Conservation (phyloP, 345 rosid genomes). For the Turritis glabra region DNA sequence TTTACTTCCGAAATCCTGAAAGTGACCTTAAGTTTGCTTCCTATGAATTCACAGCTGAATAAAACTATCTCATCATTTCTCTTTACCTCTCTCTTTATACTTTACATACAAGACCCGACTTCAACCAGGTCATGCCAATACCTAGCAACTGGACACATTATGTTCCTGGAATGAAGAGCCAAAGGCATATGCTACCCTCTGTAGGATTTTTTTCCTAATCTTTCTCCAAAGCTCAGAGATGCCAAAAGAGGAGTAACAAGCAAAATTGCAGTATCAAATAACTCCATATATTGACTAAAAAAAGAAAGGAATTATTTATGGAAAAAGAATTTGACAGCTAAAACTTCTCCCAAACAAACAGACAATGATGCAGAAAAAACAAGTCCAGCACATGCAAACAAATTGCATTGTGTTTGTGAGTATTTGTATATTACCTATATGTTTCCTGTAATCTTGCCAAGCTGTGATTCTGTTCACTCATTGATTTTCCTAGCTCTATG, state of each 20-base stretch:
- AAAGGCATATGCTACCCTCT: background rate
- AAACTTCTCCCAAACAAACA: conserved; percentile 2
- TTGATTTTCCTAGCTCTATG: conserved; percentile 37
- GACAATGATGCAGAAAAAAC: background rate
- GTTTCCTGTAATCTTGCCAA: background rate
- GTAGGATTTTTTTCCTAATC: background rate
- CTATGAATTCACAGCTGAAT: too few species aligned
- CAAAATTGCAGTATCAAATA: background rate
- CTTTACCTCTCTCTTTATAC: background rate
- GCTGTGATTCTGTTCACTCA: background rate
- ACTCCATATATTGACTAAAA: background rate
- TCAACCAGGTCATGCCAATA: background rate
- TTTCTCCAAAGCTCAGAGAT: background rate
- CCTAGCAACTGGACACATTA: background rate
- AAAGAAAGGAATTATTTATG: background rate
- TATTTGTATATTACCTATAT: background rate
- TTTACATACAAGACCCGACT: background rate
- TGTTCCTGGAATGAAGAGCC: background rate
- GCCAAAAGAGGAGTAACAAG: background rate
- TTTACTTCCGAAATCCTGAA: background rate
- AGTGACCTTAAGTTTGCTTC: background rate
- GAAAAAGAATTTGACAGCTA: background rate
- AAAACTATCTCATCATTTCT: background rate
- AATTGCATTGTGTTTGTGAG: background rate
- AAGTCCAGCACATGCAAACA: background rate